Evolutionary conservation across 2,329 filamentous ascomycete genomes (phyloP).

Genomic region (Colletotrichum tamarilloi): DNA sequence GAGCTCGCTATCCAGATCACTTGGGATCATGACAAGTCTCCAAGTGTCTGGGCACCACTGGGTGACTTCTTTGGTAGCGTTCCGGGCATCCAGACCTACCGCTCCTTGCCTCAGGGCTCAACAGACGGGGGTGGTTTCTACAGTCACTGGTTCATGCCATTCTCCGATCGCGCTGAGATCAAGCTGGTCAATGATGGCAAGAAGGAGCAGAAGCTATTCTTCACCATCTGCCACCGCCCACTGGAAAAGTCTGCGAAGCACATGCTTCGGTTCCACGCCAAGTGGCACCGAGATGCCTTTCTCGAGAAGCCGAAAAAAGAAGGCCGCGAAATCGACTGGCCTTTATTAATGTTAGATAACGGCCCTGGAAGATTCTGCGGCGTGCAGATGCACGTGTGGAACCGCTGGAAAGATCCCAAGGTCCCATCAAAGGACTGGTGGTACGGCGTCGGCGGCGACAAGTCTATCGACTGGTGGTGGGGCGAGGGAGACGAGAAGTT

Average conservation of each 20-base stretch:
- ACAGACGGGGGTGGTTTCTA: slow-evolving; percentile 32
- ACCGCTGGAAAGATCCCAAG: slow-evolving; percentile 23
- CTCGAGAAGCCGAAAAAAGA: slow-evolving; percentile 22
- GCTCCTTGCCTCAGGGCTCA: slow-evolving; percentile 21
- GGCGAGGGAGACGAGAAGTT: slow-evolving; percentile 32
- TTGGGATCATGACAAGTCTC: slow-evolving; percentile 22
- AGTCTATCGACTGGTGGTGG: slow-evolving; percentile 35
- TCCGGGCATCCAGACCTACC: slow-evolving; percentile 25
- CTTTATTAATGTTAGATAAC: slow-evolving; percentile 15
- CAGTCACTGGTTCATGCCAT: slow-evolving; percentile 33
- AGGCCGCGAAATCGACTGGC: slow-evolving; percentile 29
- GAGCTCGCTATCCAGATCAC: slow-evolving; percentile 25
- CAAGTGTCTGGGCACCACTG: slow-evolving; percentile 28
- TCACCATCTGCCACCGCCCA: slow-evolving; percentile 22
- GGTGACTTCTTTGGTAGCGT: slow-evolving; percentile 33
- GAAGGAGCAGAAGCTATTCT: slow-evolving; percentile 21
- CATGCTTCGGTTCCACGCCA: slow-evolving; percentile 27
- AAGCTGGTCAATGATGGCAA: slow-evolving; percentile 26
- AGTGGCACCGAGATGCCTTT: slow-evolving; percentile 27
- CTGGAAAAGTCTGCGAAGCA: slow-evolving; percentile 2
- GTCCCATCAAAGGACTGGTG: slow-evolving; percentile 27
- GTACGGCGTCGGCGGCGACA: slow-evolving; percentile 26
- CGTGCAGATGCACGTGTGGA: slow-evolving; percentile 33
- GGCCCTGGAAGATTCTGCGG: slow-evolving; percentile 28
- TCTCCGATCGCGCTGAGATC: slow-evolving; percentile 22